Evolutionary conservation across 2,329 filamentous ascomycete species (phyloP).

Genomic region (Didymella glomerata): DNA sequence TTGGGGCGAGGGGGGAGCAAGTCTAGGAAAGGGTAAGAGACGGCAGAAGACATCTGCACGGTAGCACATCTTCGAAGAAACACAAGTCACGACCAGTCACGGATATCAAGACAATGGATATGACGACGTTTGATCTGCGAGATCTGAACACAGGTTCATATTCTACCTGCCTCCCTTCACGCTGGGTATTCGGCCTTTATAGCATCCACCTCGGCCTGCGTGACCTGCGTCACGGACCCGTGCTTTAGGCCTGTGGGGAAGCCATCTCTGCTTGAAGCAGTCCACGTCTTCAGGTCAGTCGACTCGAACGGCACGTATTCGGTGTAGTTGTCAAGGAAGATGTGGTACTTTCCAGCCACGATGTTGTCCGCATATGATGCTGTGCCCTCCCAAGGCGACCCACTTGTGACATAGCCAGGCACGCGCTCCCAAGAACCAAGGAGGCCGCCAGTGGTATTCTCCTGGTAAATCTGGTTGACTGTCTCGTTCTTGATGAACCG

Average conservation of each 20-base stretch:
- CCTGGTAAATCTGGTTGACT: slow-evolving; percentile 22
- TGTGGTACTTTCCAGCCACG: slow-evolving; percentile 13
- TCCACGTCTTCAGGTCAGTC: slow-evolving; percentile 15
- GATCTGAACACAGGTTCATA: too few relatives aligned
- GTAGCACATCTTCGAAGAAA: slow-evolving; percentile 1
- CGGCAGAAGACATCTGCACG: neutral
- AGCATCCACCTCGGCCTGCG: slow-evolving; percentile 19
- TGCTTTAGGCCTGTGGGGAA: slow-evolving; percentile 22
- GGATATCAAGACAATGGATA: neutral
- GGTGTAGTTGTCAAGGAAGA: slow-evolving; percentile 19
- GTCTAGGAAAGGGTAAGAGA: slow-evolving; percentile 6
- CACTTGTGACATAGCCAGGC: slow-evolving; percentile 4
- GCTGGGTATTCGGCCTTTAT: slow-evolving; percentile 10
- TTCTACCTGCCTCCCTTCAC: neutral
- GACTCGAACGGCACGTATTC: slow-evolving; percentile 21
- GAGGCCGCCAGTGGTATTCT: slow-evolving; percentile 16
- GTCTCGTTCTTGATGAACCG: slow-evolving; percentile 24
- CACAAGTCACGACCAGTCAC: neutral
- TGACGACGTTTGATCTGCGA: neutral
- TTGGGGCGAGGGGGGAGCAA: slow-evolving; percentile 28
- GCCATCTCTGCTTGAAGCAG: slow-evolving; percentile 7
- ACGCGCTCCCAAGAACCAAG: slow-evolving; percentile 19
- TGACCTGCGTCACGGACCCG: slow-evolving; percentile 17
- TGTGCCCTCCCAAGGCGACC: slow-evolving; percentile 23
- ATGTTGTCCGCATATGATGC: slow-evolving; percentile 21